Conservation (phyloP, 176 grass and related monocot genomes). For the Oryza meridionalis region DNA sequence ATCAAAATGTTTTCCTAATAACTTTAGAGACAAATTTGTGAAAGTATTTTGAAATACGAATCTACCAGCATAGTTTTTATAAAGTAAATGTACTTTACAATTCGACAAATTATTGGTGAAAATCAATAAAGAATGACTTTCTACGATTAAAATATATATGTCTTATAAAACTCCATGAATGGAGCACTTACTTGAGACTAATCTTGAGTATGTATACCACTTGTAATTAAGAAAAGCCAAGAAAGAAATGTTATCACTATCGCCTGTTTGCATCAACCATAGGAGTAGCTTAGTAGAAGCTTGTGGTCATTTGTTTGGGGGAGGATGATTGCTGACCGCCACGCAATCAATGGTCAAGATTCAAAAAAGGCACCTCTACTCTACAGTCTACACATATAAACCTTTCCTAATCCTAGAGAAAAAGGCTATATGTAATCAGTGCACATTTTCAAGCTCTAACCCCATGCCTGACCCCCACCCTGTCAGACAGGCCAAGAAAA, state of each 20-base stretch:
- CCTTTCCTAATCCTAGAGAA: neutral
- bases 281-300: neutral
- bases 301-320: neutral
- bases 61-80: no score
- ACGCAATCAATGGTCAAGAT: slow-evolving; percentile 28
- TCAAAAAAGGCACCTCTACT: neutral
- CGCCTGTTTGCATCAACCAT: neutral
- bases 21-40: no score
- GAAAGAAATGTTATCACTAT: neutral
- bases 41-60: no score
- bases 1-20: no score
- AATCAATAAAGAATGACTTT: no score
- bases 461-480: neutral
- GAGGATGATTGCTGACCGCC: neutral
- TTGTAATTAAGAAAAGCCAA: neutral
- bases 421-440: neutral
- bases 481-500: neutral
- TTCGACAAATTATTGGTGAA: no score
- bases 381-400: no score
- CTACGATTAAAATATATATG: no score
- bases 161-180: no score
- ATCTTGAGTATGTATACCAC: neutral
- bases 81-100: no score
- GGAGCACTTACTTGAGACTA: neutral
- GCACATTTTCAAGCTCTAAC: neutral